These are phyloP conservation scores for Verticillium alfalfae DNA, from an alignment of 2,329 filamentous ascomycete species.

Conservation along the genomic window DNA sequence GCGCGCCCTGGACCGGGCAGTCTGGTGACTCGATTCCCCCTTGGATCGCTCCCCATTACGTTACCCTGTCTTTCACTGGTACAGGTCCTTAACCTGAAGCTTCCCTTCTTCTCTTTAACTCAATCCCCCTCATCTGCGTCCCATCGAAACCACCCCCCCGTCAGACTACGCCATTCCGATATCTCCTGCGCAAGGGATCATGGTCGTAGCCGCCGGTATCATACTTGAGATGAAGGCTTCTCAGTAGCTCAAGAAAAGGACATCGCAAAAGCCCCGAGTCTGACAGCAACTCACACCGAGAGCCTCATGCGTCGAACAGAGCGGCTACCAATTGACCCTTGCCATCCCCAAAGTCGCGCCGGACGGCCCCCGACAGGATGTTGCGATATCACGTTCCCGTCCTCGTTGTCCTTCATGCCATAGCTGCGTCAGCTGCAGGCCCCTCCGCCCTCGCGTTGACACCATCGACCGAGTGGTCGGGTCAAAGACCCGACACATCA, in stretches of 20 bases:
- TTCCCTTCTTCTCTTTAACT: neutral
- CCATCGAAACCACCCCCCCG: neutral
- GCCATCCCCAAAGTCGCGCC: neutral
- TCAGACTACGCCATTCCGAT: neutral
- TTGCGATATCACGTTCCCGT: neutral
- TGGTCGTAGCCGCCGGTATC: neutral
- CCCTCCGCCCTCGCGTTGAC: constrained; percentile 10
- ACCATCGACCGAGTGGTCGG: constrained; percentile 9
- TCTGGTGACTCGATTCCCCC: neutral
- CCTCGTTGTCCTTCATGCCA: constrained; percentile 7
- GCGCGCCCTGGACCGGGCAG: too few relatives aligned
- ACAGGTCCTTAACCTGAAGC: neutral
- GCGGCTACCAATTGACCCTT: neutral
- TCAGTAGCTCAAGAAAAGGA: neutral
- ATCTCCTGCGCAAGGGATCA: neutral
- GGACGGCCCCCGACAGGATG: neutral
- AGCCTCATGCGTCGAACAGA: neutral
- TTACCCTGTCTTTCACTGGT: neutral
- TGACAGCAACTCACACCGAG: neutral
- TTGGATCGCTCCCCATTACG: neutral
- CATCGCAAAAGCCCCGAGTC: neutral
- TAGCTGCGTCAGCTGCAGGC: constrained; percentile 4
- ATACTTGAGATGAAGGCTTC: neutral
- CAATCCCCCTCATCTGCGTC: neutral
- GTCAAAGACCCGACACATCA: neutral